These are phyloP conservation scores for Schizosaccharomyces cryophilus DNA, from an alignment of 805 yeast genomes.

Conservation along the genomic window DNA sequence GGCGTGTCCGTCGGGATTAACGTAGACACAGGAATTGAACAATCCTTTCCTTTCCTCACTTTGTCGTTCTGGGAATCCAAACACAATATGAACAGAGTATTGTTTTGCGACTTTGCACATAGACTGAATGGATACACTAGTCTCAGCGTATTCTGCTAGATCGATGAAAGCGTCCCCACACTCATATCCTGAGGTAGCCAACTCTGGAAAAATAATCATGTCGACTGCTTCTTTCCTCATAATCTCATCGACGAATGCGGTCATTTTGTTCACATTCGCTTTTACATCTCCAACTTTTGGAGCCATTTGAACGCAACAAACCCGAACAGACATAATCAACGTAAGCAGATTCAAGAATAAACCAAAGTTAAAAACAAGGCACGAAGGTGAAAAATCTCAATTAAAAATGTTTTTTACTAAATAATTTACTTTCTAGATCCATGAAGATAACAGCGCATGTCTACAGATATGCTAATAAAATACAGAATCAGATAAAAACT, in stretches of 20 bases:
- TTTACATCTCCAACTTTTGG: background rate
- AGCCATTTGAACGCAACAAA: background rate
- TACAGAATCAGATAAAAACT: too few species aligned
- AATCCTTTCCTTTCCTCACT: background rate
- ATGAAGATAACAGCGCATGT: too few species aligned
- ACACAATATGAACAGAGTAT: background rate
- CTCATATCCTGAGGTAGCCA: background rate
- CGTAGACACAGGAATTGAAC: background rate
- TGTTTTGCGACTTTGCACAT: background rate
- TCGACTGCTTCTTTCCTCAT: background rate
- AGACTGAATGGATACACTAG: background rate
- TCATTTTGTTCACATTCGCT: background rate
- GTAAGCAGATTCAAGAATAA: too few species aligned
- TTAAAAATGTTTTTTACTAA: too few species aligned
- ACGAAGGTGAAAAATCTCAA: too few species aligned
- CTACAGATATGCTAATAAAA: too few species aligned
- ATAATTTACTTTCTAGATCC: too few species aligned
- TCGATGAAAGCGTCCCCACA: background rate
- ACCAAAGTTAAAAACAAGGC: too few species aligned
- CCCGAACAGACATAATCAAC: too few species aligned
- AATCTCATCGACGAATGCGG: background rate
- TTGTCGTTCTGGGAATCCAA: background rate
- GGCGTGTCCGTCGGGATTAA: background rate
- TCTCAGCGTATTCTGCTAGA: background rate
- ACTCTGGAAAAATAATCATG: background rate